These are phyloP conservation scores for Neoboletus subvelutipes DNA, from an alignment of 768 basidiomycete species.

Conservation along the genomic window DNA sequence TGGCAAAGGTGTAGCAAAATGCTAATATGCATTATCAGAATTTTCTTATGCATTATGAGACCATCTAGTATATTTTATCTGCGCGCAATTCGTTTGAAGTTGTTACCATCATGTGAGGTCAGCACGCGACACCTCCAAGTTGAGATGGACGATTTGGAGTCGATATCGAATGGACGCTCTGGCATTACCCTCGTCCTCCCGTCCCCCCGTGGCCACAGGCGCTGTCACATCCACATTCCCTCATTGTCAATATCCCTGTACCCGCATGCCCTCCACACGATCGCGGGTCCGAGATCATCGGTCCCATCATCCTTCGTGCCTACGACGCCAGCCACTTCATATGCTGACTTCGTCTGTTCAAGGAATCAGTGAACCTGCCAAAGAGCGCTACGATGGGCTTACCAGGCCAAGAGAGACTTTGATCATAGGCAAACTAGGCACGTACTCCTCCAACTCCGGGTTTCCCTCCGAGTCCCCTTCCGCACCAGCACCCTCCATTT, in stretches of 20 bases:
- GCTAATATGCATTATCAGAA: no score
- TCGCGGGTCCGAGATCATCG: constrained; percentile 47
- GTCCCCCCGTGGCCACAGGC: no score
- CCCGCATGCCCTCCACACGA: constrained; percentile 49
- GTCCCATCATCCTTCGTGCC: constrained; percentile 44
- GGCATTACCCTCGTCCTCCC: no score
- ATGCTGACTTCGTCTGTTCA: constrained; percentile 41
- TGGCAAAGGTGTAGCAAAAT: no score
- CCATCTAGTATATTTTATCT: no score
- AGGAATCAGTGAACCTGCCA: neutral
- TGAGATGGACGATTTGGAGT: no score
- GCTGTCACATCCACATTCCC: constrained; percentile 11
- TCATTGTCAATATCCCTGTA: constrained; percentile 35
- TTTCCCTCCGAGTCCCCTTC: neutral
- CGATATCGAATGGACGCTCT: no score
- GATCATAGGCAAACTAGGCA: constrained; percentile 50
- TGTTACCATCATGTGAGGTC: no score
- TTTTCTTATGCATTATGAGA: no score
- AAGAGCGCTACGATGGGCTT: constrained; percentile 18
- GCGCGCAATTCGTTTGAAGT: no score
- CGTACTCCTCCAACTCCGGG: constrained; percentile 42
- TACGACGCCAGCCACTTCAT: constrained; percentile 46
- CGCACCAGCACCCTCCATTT: neutral
- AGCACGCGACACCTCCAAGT: no score
- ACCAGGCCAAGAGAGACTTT: constrained; percentile 64